These are phyloP conservation scores for Edaphochlamys debaryana DNA, from an alignment of 139 green algal genomes.

Conservation along the genomic window DNA sequence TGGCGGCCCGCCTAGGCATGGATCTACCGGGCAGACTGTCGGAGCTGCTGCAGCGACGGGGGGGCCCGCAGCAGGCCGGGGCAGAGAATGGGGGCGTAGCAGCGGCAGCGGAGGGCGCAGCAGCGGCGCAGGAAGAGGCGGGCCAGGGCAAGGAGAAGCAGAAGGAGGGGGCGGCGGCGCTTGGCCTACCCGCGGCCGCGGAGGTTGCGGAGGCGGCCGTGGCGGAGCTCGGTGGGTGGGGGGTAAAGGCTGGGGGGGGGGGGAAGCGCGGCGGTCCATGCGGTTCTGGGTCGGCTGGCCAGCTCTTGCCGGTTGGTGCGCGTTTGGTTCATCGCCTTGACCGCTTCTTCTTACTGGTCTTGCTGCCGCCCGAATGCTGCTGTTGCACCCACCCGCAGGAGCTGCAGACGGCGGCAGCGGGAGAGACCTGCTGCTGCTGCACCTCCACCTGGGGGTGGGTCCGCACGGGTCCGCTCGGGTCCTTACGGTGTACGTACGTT, in stretches of 20 bases:
- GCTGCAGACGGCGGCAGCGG: slow-evolving; percentile 31
- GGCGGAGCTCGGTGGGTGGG: slow-evolving; percentile 11
- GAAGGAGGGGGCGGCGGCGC: neutral
- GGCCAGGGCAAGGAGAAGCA: neutral
- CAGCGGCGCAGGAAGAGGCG: neutral
- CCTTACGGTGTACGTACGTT: too few relatives aligned
- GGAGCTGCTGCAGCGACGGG: neutral
- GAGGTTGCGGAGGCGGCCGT: neutral
- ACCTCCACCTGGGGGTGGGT: slow-evolving; percentile 42
- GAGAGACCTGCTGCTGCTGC: slow-evolving; percentile 50
- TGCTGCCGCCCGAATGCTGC: neutral
- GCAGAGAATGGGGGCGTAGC: neutral
- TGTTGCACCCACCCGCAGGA: slow-evolving; percentile 10
- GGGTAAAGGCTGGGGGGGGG: too few relatives aligned
- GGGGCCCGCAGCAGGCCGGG: too few relatives aligned
- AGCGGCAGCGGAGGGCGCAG: neutral
- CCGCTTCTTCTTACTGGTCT: too few relatives aligned
- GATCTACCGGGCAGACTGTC: neutral
- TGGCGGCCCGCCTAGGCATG: slow-evolving; percentile 40
- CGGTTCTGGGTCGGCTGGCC: too few relatives aligned
- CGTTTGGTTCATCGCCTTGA: too few relatives aligned
- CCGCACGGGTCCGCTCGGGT: too few relatives aligned
- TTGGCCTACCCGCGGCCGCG: slow-evolving; percentile 9
- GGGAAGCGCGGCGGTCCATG: too few relatives aligned
- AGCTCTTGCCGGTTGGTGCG: too few relatives aligned